These are phyloP conservation scores for Trametes sanguinea DNA, from an alignment of 768 basidiomycete genomes.

Conservation along the genomic window DNA sequence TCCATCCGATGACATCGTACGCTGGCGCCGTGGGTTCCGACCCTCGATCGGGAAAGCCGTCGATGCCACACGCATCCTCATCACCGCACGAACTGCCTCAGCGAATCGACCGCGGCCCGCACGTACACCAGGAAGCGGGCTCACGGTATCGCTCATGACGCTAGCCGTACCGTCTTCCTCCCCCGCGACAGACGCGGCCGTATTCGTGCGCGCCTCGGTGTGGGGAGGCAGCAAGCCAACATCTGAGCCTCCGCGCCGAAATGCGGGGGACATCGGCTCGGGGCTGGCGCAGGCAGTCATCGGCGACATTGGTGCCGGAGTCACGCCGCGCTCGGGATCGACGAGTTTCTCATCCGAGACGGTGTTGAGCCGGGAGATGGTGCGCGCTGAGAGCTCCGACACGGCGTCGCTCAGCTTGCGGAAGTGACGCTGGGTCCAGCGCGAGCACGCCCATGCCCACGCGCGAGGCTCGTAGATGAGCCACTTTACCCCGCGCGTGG, in stretches of 20 bases:
- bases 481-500: constrained; percentile 29
- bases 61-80: constrained; percentile 41
- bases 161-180: constrained; percentile 22
- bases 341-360: constrained; percentile 12
- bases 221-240: constrained; percentile 25
- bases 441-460: constrained; percentile 16
- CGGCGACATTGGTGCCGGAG: constrained; percentile 2
- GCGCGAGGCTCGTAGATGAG: constrained; percentile 29
- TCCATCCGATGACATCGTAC: constrained; percentile 33
- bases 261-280: constrained; percentile 24
- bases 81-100: constrained; percentile 48
- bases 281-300: constrained; percentile 20
- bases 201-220: constrained; percentile 25
- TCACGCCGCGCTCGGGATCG: constrained; percentile 14
- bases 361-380: constrained; percentile 8
- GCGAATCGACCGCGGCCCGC: constrained; percentile 41
- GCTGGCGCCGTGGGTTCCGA: constrained; percentile 20
- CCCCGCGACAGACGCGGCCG: constrained; percentile 23
- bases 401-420: constrained; percentile 23
- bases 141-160: constrained; percentile 26
- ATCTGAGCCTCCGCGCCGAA: constrained; percentile 23
- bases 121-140: constrained; percentile 21
- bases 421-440: constrained; percentile 23
- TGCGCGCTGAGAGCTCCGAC: constrained; percentile 18
- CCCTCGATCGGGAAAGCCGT: constrained; percentile 30